phyloP scores from a whole-genome alignment of 75 land plant species.

The Pinus tabuliformis region DNA sequence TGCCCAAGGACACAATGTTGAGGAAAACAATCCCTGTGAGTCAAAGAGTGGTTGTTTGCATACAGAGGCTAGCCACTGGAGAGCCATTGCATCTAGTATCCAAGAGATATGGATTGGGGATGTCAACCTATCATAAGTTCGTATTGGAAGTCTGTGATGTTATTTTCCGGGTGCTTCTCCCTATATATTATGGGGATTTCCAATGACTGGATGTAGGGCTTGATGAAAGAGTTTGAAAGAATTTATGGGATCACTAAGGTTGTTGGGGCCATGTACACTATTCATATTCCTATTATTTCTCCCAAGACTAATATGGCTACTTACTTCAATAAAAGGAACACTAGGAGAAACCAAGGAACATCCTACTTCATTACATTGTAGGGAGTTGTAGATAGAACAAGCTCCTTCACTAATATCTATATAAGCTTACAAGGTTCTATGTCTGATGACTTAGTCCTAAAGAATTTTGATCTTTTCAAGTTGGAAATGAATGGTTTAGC shows the following conservation, averaged over 20 bases:
- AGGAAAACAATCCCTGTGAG: constrained; percentile 73
- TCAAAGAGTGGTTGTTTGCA: constrained; percentile 89
- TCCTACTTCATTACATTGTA: constrained; percentile 92
- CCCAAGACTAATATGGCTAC: constrained; percentile 88
- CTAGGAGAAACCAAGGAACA: constrained; percentile 89
- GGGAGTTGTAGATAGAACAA: constrained; percentile 78
- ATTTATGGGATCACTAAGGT: constrained; percentile 76
- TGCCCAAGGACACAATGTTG: constrained; percentile 54
- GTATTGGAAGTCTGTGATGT: constrained; percentile 91
- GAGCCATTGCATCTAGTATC: constrained; percentile 91
- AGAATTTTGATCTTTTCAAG: constrained; percentile 70
- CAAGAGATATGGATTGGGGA: constrained; percentile 87
- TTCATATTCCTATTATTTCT: constrained; percentile 92
- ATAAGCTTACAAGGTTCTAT: constrained; percentile 94
- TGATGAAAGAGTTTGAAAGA: constrained; percentile 67
- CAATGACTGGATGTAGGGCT: constrained; percentile 1
- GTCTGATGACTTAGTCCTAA: constrained; percentile 85
- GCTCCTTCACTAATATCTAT: constrained; percentile 85
- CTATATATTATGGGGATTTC: constrained; percentile 86
- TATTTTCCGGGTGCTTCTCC: constrained; percentile 77
- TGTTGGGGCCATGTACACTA: constrained; percentile 89
- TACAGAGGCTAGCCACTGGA: constrained; percentile 95
- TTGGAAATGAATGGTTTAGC: constrained; percentile 55
- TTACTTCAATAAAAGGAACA: constrained; percentile 87
- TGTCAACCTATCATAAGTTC: constrained; percentile 94